Evolutionary conservation across 768 basidiomycete species (phyloP), one percentile per base, ranked within the genome.

Genomic region (Mrakia hoshinonis): DNA sequence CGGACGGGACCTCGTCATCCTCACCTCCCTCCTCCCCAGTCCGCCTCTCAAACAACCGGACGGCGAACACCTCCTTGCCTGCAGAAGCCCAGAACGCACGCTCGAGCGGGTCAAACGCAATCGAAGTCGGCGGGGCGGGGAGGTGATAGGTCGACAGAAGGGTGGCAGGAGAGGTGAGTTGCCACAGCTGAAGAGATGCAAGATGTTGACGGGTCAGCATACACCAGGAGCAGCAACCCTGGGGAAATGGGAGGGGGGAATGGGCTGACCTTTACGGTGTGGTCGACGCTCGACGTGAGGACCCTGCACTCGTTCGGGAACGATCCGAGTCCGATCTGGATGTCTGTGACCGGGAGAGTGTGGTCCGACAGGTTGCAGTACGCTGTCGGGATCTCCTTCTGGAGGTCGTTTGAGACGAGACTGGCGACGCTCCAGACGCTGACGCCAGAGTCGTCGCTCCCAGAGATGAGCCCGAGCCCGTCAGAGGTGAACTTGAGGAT

Each of bases 341-440:
- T 84, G 75, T 90, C 89, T 9, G 89, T 89, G 13, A 99, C 83
- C 7, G 91, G 89, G 4, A 98, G 85, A 0, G 94, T 96, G 78
- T 99, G 96, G 79, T 98, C 95, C 24, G 89, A 85, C 26, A 98
- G 81, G 2, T 86, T 86, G 77, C 87, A 88, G 77, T 87, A 90
- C 4, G 93, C 88, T 70, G 87, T 81, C 4, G 89, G 85, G 20
- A 88, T 83, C 54, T 91, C 89, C 73, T 85, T 85, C 80, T 91
- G 89, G n/a, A 82, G 76, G 22, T 86, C 85, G 73, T 90, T 84
- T 73, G 91, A 89, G 22, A 92, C 79, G 73, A 93, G 81, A 84
- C 91, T 93, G 67, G 90, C 85, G 74, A 93, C 83, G 73, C 88
- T 88, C 93, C 93, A 98, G 73, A 97, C 87, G 79, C 85, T 87